Base-by-base conservation (phyloP, 2,329 filamentous ascomycete species). In the Xylaria sp. region DNA sequence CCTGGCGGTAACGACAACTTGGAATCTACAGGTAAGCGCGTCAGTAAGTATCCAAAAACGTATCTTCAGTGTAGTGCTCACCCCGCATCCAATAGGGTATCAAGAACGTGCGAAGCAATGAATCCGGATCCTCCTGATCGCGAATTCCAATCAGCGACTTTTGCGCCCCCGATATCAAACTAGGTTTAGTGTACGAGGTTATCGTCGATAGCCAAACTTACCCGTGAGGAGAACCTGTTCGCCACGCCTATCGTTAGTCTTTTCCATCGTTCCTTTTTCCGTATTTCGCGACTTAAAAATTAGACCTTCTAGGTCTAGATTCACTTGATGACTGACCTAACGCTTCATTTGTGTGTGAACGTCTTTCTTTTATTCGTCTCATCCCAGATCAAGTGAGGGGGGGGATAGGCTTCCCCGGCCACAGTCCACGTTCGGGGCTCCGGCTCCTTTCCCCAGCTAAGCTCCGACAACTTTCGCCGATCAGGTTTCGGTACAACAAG, bases 51-150 rank as follows among this genome's bases (percentile, higher is more conserved):
- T 82, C 75, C 89, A 85, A 41, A 23, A 84, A 84, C 10, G 13
- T 8, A n/a, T 41, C 31, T 28, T 39, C n/a, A 18, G 58, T 56
- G 59, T 69, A 23, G 70, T 66, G 63, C 75, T 64, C 78, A 83
- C 78, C 82, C 81, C 7, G 78, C 78, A 3, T 82, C 77, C 23
- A 88, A 76, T 3, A 88, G 78, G 15, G 78, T 75, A 62, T 86
- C 83, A 6, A 88, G 80, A 41, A 87, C 77, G 64, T 88, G 85
- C 1, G 85, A 85, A 33, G 85, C 86, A 60, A 88, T 86, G 75
- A 88, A 88, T 52, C 86, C 85, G 28, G 81, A 85, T 1, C 84
- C 86, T 28, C 86, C 85, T 84, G 60, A 23, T 59, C n/a, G 66
- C 4, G 9, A 61, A 61, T 31, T 41, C 25, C 1, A 25, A 23